Conservation (phyloP, 75 land plant genomes). For the Picea glauca region DNA sequence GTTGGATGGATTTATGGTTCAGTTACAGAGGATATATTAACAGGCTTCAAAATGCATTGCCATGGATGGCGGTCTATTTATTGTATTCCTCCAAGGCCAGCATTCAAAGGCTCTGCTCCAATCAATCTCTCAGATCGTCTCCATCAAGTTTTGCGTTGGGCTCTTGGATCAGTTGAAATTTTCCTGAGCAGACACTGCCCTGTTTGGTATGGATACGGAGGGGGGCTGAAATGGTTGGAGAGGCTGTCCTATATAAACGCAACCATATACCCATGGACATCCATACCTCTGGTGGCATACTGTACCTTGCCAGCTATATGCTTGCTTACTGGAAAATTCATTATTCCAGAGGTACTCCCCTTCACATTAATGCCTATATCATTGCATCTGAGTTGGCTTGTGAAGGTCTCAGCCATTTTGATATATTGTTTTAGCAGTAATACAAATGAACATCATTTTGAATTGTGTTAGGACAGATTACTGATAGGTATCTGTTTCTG, state of each 20-base stretch:
- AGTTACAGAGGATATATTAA: constrained; percentile 73
- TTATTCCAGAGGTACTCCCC: constrained; percentile 45
- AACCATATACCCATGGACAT: constrained; percentile 73
- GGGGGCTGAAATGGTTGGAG: constrained; percentile 68
- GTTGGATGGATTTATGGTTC: constrained; percentile 82
- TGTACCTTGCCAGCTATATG: constrained; percentile 73
- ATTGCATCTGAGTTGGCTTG: no score
- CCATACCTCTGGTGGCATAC: constrained; percentile 75
- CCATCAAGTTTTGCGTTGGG: constrained; percentile 79
- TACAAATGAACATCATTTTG: no score
- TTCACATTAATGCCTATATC: no score
- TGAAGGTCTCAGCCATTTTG: no score
- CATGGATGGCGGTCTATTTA: constrained; percentile 90
- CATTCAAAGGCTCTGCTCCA: constrained; percentile 84
- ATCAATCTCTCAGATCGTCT: constrained; percentile 85
- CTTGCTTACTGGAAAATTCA: constrained; percentile 21
- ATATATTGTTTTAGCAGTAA: no score
- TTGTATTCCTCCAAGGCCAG: constrained; percentile 63
- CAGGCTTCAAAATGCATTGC: constrained; percentile 85
- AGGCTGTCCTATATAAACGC: constrained; percentile 76
- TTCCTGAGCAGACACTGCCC: constrained; percentile 78
- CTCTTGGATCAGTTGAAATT: constrained; percentile 80
- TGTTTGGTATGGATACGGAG: constrained; percentile 86
- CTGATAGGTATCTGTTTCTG: no score
- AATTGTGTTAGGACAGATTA: no score